Conservation (phyloP, 257 asterid species). For the Forsythia viridissima region DNA sequence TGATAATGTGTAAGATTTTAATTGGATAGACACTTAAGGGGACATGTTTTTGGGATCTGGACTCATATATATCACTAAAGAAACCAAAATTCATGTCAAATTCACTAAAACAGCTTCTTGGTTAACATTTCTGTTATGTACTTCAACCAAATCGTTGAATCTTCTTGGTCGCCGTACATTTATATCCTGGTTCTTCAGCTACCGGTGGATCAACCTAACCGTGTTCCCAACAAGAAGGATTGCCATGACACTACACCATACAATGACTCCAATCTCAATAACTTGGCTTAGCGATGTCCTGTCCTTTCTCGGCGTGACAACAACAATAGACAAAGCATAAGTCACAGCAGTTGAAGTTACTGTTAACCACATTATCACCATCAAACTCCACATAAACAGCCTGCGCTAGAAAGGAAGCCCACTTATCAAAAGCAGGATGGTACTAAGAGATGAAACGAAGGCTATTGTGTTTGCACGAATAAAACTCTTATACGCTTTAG, state of each 20-base stretch:
- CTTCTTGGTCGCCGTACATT: conserved; percentile 13
- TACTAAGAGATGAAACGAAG: conserved; percentile 55
- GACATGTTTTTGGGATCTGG: too few relatives aligned
- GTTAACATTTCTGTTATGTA: background rate
- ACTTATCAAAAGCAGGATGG: conserved; percentile 52
- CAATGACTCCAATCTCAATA: conserved; percentile 15
- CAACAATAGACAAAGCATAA: conserved; percentile 35
- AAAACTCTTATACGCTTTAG: conserved; percentile 27
- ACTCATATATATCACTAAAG: background rate
- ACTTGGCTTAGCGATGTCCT: conserved; percentile 26
- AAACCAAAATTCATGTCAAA: background rate
- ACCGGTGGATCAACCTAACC: conserved; percentile 27
- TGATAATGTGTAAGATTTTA: too few relatives aligned
- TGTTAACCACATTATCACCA: conserved; percentile 59
- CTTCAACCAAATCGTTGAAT: conserved; percentile 3
- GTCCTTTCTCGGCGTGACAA: conserved; percentile 34
- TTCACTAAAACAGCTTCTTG: conserved; percentile 12
- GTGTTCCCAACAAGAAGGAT: conserved; percentile 47
- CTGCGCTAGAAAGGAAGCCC: conserved; percentile 54
- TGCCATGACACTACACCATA: conserved; percentile 48
- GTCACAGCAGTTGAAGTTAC: conserved; percentile 25
- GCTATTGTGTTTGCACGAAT: conserved; percentile 42
- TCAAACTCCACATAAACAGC: conserved; percentile 47
- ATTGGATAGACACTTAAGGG: too few relatives aligned
- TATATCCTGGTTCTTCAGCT: conserved; percentile 32